These are phyloP conservation scores for Furcasterigmium sp. DNA, from an alignment of 2,329 filamentous ascomycete species.

Conservation along the genomic window DNA sequence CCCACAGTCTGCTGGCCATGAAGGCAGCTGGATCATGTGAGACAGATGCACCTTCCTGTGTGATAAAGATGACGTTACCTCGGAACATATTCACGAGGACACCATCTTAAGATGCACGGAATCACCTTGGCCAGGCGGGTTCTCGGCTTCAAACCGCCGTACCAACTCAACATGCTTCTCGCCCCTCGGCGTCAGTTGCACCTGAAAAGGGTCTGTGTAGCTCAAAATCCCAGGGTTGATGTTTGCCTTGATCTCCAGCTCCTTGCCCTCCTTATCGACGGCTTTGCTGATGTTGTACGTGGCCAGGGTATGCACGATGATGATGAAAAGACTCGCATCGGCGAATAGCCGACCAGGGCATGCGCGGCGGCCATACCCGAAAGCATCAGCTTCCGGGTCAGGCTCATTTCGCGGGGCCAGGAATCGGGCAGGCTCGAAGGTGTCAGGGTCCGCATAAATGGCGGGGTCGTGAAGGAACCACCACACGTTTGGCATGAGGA, in stretches of 20 bases:
- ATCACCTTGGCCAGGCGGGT: too few species aligned
- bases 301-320: constrained; percentile 34
- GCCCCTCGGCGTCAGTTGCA: too few species aligned
- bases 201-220: too few species aligned
- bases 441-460: constrained; percentile 45
- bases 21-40: too few species aligned
- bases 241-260: constrained; percentile 18
- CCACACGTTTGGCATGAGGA: constrained; percentile 32
- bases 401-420: too few species aligned
- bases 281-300: constrained; percentile 36
- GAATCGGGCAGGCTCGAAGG: constrained; percentile 27
- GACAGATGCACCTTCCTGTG: too few species aligned
- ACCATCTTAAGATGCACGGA: too few species aligned
- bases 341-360: constrained; percentile 15
- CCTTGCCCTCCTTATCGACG: constrained; percentile 27
- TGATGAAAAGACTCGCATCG: constrained; percentile 16
- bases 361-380: constrained; percentile 15
- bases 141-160: too few species aligned
- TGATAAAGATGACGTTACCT: too few species aligned
- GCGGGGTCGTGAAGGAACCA: constrained; percentile 44
- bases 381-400: constrained; percentile 11
- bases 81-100: too few species aligned
- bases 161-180: too few species aligned
- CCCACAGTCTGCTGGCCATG: too few species aligned
- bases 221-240: constrained; percentile 4